Base-by-base conservation (phyloP, 441 rosid species). In the Arabidopsis hybrid region DNA sequence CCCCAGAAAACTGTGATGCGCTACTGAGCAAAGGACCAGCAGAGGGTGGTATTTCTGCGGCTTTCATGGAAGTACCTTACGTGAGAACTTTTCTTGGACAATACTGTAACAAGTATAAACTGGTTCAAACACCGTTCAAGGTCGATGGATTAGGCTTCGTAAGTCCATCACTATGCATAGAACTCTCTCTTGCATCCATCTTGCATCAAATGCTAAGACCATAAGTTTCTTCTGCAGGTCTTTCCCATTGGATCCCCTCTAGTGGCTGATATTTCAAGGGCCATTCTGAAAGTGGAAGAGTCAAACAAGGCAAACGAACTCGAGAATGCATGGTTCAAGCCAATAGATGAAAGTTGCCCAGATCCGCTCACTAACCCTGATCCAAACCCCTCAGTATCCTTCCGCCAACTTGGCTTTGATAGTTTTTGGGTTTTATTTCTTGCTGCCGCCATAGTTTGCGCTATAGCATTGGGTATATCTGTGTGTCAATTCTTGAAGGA, bases 351-450 rank as follows among this genome's bases (percentile, higher is more conserved):
- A 43, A 73, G 26, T 29, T 90, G 89, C 16, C 81, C 74, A 0
- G 83, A 83, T 21, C 9, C 72, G 13, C 21, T 65, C 70, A 66
- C 74, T 39, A 46, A 73, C 10, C 66, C 77, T 0, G 77, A 72
- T 17, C 71, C 77, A 36, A 65, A 65, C 6, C 43, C 77, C 0
- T 16, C 60, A 0, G 40, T 57, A 8, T 46, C 85, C 77, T 83
- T 88, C 2, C 65, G 63, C 16, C 80, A 81, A 38, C 89, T 92
- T 9, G 75, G 86, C 34, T 72, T 90, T 6, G 66, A 77, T 2
- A 90, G 90, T 46, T 90, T 92, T 47, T 75, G 84, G 91, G 85
- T 91, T 9, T 62, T 92, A 17, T 92, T 89, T 74, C 67, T 86
- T 11, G 79, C 85, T 29, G 87, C 90, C 0, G 89, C 83, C 50